Evolutionary conservation across 768 basidiomycete genomes (phyloP).

Genomic region (Serendipita vermifera): DNA sequence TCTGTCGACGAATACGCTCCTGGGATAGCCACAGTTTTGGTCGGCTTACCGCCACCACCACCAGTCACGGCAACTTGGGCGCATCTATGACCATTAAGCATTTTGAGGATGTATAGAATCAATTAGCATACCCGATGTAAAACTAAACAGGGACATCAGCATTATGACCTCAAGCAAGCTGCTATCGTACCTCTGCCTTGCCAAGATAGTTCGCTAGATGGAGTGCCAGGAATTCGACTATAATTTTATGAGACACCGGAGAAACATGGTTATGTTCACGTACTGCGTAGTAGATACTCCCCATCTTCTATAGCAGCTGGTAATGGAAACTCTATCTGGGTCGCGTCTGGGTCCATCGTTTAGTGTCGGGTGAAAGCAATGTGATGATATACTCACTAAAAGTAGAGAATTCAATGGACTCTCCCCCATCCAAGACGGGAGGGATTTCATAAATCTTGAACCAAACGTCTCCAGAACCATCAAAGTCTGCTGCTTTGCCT

Average conservation of each 20-base stretch:
- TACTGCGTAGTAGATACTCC: not conserved
- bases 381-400: not conserved
- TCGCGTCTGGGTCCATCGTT: not conserved
- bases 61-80: not conserved
- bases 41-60: not conserved
- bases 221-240: not conserved
- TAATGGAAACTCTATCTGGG: not conserved
- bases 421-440: not conserved
- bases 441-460: constrained; percentile 1
- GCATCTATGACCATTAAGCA: constrained; percentile 5
- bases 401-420: not conserved
- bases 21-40: not conserved
- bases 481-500: not conserved
- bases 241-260: not conserved
- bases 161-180: no score
- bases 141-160: no score
- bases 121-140: no score
- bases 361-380: not conserved
- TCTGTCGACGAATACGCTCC: not conserved
- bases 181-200: no score
- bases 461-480: not conserved
- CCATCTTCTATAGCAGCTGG: not conserved
- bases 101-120: not conserved
- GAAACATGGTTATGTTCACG: not conserved
- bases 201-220: not conserved